Conservation (phyloP, 2,329 filamentous ascomycete genomes). For the Colletotrichum shisoi region DNA sequence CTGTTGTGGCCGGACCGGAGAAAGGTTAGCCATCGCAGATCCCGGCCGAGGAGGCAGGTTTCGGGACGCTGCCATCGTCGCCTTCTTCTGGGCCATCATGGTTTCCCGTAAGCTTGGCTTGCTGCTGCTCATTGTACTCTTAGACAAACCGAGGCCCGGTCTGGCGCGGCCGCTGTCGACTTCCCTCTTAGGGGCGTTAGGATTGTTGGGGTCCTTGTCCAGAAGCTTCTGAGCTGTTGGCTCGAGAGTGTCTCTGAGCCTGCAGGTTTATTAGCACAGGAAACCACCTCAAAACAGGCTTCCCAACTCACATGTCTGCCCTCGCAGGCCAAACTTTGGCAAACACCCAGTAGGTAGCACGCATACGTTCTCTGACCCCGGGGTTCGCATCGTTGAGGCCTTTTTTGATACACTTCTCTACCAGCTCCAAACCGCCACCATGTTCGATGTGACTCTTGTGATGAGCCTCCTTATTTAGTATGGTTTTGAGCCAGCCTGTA, state of each 20-base stretch:
- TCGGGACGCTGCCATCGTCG: constrained; percentile 58
- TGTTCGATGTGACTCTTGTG: constrained; percentile 88
- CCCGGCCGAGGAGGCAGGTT: constrained; percentile 62
- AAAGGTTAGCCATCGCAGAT: constrained; percentile 50
- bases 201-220: constrained; percentile 84
- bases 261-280: constrained; percentile 46
- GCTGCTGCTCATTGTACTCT: constrained; percentile 65
- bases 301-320: constrained; percentile 71
- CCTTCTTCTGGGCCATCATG: constrained; percentile 83
- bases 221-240: constrained; percentile 79
- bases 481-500: constrained; percentile 81
- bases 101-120: constrained; percentile 80
- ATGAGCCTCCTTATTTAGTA: constrained; percentile 77
- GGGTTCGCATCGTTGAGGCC: constrained; percentile 90
- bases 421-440: constrained; percentile 78
- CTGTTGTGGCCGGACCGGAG: constrained; percentile 57
- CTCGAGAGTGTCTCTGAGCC: constrained; percentile 81
- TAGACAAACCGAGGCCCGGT: constrained; percentile 68
- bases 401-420: constrained; percentile 89
- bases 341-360: constrained; percentile 87
- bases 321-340: constrained; percentile 77
- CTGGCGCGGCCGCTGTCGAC: constrained; percentile 58
- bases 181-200: constrained; percentile 70
- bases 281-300: not conserved
- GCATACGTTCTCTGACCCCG: constrained; percentile 84